These are phyloP conservation scores for Castanea crenata DNA, from an alignment of 306 rosid species.

Conservation along the genomic window DNA sequence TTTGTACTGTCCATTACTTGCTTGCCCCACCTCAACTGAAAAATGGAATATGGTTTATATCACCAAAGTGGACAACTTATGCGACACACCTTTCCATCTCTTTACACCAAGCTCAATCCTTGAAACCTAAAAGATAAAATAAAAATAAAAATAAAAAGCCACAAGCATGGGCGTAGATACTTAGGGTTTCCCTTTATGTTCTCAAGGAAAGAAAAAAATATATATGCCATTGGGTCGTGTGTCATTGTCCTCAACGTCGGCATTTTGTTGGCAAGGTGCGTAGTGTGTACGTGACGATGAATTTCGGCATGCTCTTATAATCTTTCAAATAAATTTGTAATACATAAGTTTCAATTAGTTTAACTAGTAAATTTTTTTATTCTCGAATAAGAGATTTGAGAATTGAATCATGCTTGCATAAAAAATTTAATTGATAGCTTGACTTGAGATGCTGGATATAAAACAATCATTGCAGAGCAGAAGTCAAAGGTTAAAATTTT, in stretches of 20 bases:
- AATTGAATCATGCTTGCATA: too few relatives aligned
- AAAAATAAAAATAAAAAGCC: slow-evolving; percentile 21
- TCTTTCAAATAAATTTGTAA: slow-evolving; percentile 19
- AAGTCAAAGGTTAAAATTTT: too few relatives aligned
- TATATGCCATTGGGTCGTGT: slow-evolving; percentile 34
- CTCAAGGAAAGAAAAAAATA: not conserved
- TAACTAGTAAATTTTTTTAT: too few relatives aligned
- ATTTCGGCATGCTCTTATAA: slow-evolving; percentile 12
- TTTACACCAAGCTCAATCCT: not conserved
- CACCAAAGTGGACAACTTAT: slow-evolving; percentile 50
- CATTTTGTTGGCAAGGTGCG: slow-evolving; percentile 40
- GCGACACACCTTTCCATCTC: slow-evolving; percentile 49
- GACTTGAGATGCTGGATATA: too few relatives aligned
- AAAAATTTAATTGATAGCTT: too few relatives aligned
- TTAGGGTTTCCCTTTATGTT: slow-evolving; percentile 23
- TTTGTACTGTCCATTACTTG: slow-evolving; percentile 43
- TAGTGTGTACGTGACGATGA: slow-evolving; percentile 59
- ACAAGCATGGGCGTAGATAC: slow-evolving; percentile 41
- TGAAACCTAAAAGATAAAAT: slow-evolving; percentile 18
- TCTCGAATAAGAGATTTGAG: too few relatives aligned
- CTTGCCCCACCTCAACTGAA: slow-evolving; percentile 46
- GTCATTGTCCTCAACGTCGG: slow-evolving; percentile 41
- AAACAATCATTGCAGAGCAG: too few relatives aligned
- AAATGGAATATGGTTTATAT: slow-evolving; percentile 44
- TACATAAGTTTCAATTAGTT: not conserved